Evolutionary conservation across 108 stramenopile species (phyloP).

Genomic region (Schizochytrium sp.): DNA sequence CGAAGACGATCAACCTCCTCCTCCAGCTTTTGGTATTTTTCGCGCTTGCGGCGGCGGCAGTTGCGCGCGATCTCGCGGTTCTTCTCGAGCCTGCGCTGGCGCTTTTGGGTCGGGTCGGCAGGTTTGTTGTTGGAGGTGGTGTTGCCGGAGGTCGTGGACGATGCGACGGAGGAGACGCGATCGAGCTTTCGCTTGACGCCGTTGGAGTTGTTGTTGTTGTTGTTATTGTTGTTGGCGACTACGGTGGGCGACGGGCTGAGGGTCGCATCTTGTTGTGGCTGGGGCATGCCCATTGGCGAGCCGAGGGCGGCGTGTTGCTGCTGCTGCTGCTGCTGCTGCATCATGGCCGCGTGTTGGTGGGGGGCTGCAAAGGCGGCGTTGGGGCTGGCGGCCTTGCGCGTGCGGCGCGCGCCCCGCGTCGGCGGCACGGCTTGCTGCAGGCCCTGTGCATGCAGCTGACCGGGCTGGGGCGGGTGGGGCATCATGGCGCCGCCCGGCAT

Average conservation of each 20-base stretch:
- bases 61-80: slow-evolving; percentile 10
- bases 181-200: not conserved
- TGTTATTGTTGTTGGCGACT: not conserved
- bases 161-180: not conserved
- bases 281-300: too few species aligned
- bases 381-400: not conserved
- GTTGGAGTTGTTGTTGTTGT: too few species aligned
- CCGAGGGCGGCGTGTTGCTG: too few species aligned
- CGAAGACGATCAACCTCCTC: not conserved
- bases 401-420: not conserved
- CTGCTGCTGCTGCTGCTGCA: too few species aligned
- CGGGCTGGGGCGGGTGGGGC: too few species aligned
- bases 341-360: too few species aligned
- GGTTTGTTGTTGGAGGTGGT: not conserved
- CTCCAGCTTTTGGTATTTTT: not conserved
- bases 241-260: not conserved
- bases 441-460: not conserved
- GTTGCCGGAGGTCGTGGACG: not conserved
- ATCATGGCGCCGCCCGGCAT: not conserved
- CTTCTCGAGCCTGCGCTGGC: not conserved
- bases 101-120: not conserved
- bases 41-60: slow-evolving; percentile 14
- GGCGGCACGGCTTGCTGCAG: not conserved
- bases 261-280: not conserved
- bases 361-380: not conserved